Evolutionary conservation across 805 yeast genomes (phyloP).

Genomic region (Saccharomycopsis schoenii): DNA sequence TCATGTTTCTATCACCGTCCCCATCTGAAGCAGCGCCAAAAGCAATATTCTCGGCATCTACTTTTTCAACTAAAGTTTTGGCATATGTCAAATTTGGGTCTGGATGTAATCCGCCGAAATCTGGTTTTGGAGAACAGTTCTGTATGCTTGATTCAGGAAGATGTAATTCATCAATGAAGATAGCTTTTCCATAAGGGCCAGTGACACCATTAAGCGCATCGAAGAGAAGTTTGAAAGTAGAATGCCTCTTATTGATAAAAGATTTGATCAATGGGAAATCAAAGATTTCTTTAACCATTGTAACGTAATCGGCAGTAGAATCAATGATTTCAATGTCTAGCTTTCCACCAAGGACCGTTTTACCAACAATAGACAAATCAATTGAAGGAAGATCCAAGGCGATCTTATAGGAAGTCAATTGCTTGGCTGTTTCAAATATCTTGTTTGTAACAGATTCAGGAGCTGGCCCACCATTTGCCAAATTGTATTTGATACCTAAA

Average conservation of each 20-base stretch:
- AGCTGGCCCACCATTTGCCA: conserved; percentile 96
- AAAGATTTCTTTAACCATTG: conserved; percentile 72
- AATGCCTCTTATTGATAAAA: conserved; percentile 47
- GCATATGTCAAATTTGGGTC: conserved; percentile 97
- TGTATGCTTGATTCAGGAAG: conserved; percentile 63
- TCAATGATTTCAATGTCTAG: conserved; percentile 75
- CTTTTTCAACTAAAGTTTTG: conserved; percentile 70
- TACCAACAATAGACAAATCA: conserved; percentile 54
- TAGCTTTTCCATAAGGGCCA: conserved; percentile 86
- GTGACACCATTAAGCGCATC: conserved; percentile 94
- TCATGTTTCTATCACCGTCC: conserved; percentile 98
- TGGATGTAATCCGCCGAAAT: conserved; percentile 96
- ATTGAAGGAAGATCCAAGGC: conserved; percentile 50
- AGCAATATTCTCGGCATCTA: conserved; percentile 71
- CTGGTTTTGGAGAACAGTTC: conserved; percentile 71
- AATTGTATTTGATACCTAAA: conserved; percentile 90
- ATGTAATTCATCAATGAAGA: conserved; percentile 79
- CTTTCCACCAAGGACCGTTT: conserved; percentile 37
- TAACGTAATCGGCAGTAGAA: conserved; percentile 68
- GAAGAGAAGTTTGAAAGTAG: conserved; percentile 64
- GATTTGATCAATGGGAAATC: conserved; percentile 73
- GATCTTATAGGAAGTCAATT: conserved; percentile 50
- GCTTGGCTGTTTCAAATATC: conserved; percentile 62
- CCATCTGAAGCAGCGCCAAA: conserved; percentile 99
- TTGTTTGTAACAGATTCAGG: conserved; percentile 89